Evolutionary conservation across 306 rosid genomes (phyloP), one percentile per base, ranked within the genome.

Genomic region (Sphenostylis stenocarpa): DNA sequence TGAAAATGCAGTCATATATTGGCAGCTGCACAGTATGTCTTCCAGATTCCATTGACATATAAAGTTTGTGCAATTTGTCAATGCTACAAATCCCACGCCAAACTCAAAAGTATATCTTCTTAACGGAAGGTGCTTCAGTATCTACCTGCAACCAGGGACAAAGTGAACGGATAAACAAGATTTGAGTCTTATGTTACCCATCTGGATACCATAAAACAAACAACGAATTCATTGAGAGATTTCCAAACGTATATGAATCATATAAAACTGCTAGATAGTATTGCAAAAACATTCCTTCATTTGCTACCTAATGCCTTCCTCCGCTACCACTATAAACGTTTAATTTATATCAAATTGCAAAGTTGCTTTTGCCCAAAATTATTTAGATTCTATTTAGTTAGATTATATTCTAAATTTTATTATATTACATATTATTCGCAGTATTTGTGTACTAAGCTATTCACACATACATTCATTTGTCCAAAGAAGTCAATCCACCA

Each of bases 71-170:
- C 14, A 71, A 21, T 52, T 55, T 23, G 61, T 48, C 47, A 67
- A 49, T 11, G 36, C 29, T 34, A 15, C 2, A 10, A 47, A 16
- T 39, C 4, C 29, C 58, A 29, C 36, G 41, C 41, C 68, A 21
- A 51, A 17, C 29, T 7, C 26, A 47, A 41, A n/a, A 24, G 44
- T 20, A 36, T 82, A 26, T 71, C 53, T 52, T 2, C 63, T 67
- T 43, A 69, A 76, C 72, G 67, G 29, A 45, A 19, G 73, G 64
- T 39, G 26, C 20, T 49, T 36, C 24, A 16, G 36, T 23, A 67
- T 68, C 63, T 77, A 77, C 80, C 88, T 84, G 85, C 77, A 36
- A n/a, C 5, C 3, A 60, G 55, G 63, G 39, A 33, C 63, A 60
- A 33, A 47, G 45, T 29, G 24, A 14, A 39, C 17, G n/a, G 20